Evolutionary conservation across 1,284 basidiomycete genomes (phyloP), one percentile per base, ranked within the genome.

Genomic region (Coniferiporia weirii): DNA sequence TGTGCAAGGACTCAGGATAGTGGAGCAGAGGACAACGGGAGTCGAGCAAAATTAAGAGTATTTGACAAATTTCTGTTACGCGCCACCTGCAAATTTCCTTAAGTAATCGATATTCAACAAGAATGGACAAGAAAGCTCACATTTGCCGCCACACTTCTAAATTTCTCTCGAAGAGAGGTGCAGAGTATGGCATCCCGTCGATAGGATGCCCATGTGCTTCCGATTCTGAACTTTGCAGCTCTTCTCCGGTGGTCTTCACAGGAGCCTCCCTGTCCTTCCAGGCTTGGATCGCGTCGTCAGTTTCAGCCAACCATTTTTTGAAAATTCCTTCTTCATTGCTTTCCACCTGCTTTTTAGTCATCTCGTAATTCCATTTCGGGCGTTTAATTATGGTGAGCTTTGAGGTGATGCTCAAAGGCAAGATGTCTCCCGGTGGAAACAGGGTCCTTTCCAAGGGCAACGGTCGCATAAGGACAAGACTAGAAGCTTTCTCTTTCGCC

Each of bases 111-210:
- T 47, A 46, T 52, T 22, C 15, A 50, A 46, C 66, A 61, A 43
- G 63, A 60, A 15, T 56, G 27, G n/a, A 22, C 4, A 12, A 52
- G 17, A 56, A 20, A 54, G 80, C 86, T 67, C 73, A 92, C 84
- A 95, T 73, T 73, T 96, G 93, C 63, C 93, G 75, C 93, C 93
- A 96, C 5, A 96, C 93, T 70, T 95, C 90, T 22, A 95, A 68
- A 71, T 96, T 96, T 35, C 91, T 82, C 71, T 96, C 94, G 70
- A 86, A 96, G 69, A 89, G 87, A 0, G 89, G 87, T 1, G 87
- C 82, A 8, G 88, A 85, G 47, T 73, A 72, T 7, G 83, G 83
- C 76, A 86, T 83, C 22, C 65, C 65, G 4, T 68, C 65, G 9
- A 44, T 66, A 19, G 57, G 61, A 52, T 63, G 57, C 19, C 63